These are phyloP conservation scores for Backusella tarrabulga DNA, from an alignment of 192 early-diverging fungal genomes.

Conservation along the genomic window DNA sequence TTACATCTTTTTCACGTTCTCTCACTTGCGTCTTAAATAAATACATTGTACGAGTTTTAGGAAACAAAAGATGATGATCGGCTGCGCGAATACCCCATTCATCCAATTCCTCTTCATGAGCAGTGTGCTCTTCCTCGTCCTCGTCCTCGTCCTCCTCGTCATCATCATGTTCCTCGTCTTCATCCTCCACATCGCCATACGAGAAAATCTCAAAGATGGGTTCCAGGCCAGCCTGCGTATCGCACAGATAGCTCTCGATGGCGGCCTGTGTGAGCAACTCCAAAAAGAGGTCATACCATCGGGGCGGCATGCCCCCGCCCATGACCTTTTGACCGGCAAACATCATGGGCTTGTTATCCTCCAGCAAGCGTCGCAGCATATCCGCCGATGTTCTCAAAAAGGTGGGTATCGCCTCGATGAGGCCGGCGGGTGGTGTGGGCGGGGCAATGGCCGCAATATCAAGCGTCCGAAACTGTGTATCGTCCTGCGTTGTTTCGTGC, in stretches of 20 bases:
- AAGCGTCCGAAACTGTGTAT: neutral
- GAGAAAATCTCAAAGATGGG: constrained; percentile 52
- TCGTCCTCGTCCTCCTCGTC: constrained; percentile 25
- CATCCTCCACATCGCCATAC: constrained; percentile 48
- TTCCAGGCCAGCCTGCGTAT: constrained; percentile 43
- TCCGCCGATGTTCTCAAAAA: constrained; percentile 50
- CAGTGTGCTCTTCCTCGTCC: constrained; percentile 21
- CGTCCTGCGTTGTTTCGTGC: neutral
- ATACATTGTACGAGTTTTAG: constrained; percentile 46
- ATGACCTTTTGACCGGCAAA: constrained; percentile 39
- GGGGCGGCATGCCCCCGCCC: constrained; percentile 43
- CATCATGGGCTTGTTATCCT: constrained; percentile 20
- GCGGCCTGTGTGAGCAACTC: constrained; percentile 56
- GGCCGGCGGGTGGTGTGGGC: constrained; percentile 35
- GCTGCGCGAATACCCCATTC: constrained; percentile 41
- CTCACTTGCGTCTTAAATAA: constrained; percentile 42
- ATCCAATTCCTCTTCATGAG: constrained; percentile 33
- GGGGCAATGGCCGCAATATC: neutral
- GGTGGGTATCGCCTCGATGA: constrained; percentile 49
- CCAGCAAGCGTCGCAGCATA: constrained; percentile 36
- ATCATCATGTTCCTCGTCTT: constrained; percentile 25
- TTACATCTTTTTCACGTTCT: constrained; percentile 33
- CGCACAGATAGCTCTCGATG: constrained; percentile 52
- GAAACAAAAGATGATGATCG: constrained; percentile 46
- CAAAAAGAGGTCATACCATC: constrained; percentile 54